phyloP scores from a whole-genome alignment of 2,329 filamentous ascomycete genomes.

The Aspergillus amoenus region DNA sequence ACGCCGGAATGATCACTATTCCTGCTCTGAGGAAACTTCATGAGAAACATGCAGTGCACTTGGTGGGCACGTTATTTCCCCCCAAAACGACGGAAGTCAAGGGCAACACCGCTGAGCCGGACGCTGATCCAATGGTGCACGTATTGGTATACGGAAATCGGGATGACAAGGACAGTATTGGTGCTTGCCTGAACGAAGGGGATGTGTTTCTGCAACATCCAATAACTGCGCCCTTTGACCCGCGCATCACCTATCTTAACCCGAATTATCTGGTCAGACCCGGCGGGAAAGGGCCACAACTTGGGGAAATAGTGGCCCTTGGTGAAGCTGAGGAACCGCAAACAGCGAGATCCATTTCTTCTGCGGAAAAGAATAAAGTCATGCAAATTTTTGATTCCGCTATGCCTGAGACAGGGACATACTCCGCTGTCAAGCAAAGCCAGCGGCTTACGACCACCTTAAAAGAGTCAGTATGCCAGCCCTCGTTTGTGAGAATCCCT shows the following conservation, averaged over 20 bases:
- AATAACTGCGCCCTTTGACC: neutral
- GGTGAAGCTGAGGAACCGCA: neutral
- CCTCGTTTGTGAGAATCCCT: neutral
- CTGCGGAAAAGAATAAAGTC: neutral
- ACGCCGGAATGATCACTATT: neutral
- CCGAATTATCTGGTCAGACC: constrained; percentile 5
- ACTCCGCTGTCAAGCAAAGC: neutral
- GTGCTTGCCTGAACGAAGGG: neutral
- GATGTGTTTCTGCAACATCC: constrained; percentile 8
- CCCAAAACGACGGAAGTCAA: neutral
- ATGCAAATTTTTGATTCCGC: constrained; percentile 6
- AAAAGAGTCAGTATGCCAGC: neutral
- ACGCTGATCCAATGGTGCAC: neutral
- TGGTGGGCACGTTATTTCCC: neutral
- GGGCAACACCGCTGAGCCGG: neutral
- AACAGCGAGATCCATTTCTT: neutral
- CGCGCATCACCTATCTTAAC: neutral
- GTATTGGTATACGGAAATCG: constrained; percentile 1
- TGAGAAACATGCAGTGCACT: neutral
- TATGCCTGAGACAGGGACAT: neutral
- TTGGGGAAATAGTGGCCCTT: neutral
- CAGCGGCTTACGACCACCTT: neutral
- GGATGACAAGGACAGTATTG: neutral
- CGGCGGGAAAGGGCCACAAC: neutral
- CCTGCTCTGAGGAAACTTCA: neutral